Conservation (phyloP, 1,139 yeast species). For the Debaryomyces sp. region DNA sequence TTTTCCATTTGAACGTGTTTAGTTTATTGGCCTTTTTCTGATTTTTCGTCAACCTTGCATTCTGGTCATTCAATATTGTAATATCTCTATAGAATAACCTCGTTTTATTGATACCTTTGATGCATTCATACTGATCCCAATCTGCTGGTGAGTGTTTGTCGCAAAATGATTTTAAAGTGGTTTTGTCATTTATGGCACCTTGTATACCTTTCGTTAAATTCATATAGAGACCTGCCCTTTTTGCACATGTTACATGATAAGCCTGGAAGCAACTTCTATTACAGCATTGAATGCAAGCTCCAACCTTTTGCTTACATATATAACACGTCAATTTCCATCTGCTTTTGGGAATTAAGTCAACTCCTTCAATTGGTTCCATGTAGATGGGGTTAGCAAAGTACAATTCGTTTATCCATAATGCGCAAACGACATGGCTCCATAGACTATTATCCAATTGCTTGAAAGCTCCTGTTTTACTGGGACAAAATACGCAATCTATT, state of each 20-base stretch:
- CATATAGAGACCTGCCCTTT: slow-evolving; percentile 79
- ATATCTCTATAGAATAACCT: slow-evolving; percentile 54
- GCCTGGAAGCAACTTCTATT: slow-evolving; percentile 81
- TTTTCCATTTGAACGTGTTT: slow-evolving; percentile 67
- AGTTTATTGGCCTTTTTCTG: slow-evolving; percentile 40
- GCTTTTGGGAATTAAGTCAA: slow-evolving; percentile 69
- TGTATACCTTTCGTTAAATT: slow-evolving; percentile 64
- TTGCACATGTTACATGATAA: slow-evolving; percentile 93
- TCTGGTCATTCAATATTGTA: slow-evolving; percentile 40
- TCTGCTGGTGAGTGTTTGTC: slow-evolving; percentile 71
- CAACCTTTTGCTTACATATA: slow-evolving; percentile 76
- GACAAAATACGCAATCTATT: slow-evolving; percentile 81
- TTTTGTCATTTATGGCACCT: slow-evolving; percentile 66
- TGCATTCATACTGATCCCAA: slow-evolving; percentile 40
- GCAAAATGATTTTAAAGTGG: slow-evolving; percentile 67
- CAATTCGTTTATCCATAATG: slow-evolving; percentile 88
- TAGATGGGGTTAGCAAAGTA: slow-evolving; percentile 84
- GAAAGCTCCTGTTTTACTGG: slow-evolving; percentile 88
- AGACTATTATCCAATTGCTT: slow-evolving; percentile 83
- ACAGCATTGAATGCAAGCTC: slow-evolving; percentile 92
- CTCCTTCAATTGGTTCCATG: slow-evolving; percentile 93
- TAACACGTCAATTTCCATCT: slow-evolving; percentile 85
- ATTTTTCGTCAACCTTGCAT: slow-evolving; percentile 34
- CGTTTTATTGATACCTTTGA: slow-evolving; percentile 55
- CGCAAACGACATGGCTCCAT: slow-evolving; percentile 96